phyloP scores from a whole-genome alignment of 2,329 filamentous ascomycete genomes.

The Esteya vermicola region DNA sequence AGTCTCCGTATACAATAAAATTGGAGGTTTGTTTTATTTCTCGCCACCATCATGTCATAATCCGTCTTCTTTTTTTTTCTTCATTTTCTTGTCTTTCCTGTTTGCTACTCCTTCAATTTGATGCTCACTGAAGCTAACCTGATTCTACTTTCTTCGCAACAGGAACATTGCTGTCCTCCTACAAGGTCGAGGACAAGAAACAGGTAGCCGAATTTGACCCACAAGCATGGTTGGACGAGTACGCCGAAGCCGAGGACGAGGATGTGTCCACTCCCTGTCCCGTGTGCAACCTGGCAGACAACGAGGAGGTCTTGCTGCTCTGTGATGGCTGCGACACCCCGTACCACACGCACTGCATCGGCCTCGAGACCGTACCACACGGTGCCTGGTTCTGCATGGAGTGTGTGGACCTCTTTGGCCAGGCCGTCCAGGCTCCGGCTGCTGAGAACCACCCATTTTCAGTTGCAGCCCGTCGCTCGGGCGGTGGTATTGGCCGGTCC shows the following conservation, averaged over 20 bases:
- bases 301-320: slow-evolving; percentile 72
- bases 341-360: slow-evolving; percentile 87
- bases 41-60: neutral
- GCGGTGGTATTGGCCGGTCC: neutral
- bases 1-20: slow-evolving; percentile 67
- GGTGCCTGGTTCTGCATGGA: slow-evolving; percentile 86
- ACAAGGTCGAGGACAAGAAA: slow-evolving; percentile 64
- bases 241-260: slow-evolving; percentile 60
- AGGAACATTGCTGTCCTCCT: slow-evolving; percentile 43
- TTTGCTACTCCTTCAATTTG: too few species aligned
- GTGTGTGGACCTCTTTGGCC: slow-evolving; percentile 44
- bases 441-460: slow-evolving; percentile 11
- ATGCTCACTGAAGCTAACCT: too few species aligned
- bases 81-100: too few species aligned
- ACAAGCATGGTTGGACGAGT: slow-evolving; percentile 57
- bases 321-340: slow-evolving; percentile 84
- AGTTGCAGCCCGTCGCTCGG: neutral
- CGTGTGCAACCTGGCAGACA: slow-evolving; percentile 66
- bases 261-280: slow-evolving; percentile 63
- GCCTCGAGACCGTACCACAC: slow-evolving; percentile 59
- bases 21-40: slow-evolving; percentile 46
- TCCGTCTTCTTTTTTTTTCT: neutral
- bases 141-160: slow-evolving; percentile 3
- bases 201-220: slow-evolving; percentile 84
- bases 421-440: slow-evolving; percentile 19